These are phyloP conservation scores for Leptoxyphium fumago DNA, from an alignment of 2,329 filamentous ascomycete genomes.

Conservation along the genomic window DNA sequence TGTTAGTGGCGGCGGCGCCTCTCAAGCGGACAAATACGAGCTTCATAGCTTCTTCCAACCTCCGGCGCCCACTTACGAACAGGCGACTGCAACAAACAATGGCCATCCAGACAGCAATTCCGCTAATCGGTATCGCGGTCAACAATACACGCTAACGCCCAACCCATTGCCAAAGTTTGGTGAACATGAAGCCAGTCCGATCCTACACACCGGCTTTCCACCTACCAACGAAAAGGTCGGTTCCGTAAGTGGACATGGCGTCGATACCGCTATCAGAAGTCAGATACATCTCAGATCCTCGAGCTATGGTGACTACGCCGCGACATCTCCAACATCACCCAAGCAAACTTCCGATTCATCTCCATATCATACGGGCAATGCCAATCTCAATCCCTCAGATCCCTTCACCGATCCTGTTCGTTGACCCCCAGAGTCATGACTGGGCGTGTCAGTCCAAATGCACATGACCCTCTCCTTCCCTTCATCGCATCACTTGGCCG, in stretches of 20 bases:
- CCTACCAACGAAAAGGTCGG: conserved; percentile 26
- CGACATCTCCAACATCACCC: conserved; percentile 28
- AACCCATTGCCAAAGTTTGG: conserved; percentile 29
- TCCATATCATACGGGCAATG: conserved; percentile 9
- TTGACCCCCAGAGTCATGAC: conserved; percentile 23
- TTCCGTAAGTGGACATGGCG: conserved; percentile 26
- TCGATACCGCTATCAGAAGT: conserved; percentile 27
- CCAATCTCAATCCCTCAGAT: conserved; percentile 10
- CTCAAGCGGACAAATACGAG: conserved; percentile 6
- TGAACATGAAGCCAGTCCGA: conserved; percentile 16
- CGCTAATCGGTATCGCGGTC: conserved; percentile 28
- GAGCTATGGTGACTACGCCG: conserved; percentile 29
- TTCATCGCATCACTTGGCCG: background rate
- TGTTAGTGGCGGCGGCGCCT: background rate
- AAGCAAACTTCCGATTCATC: conserved; percentile 13
- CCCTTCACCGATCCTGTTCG: conserved; percentile 27
- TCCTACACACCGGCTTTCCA: conserved; percentile 15
- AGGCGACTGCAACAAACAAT: conserved; percentile 13
- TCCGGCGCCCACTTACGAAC: conserved; percentile 24
- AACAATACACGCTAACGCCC: conserved; percentile 31
- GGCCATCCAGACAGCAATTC: conserved; percentile 24
- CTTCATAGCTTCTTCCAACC: conserved; percentile 7
- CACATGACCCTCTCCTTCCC: conserved; percentile 30
- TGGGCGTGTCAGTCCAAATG: conserved; percentile 17
- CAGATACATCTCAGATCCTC: conserved; percentile 30